Conservation (phyloP, 2,329 filamentous ascomycete species). For the Ascochyta lentis region DNA sequence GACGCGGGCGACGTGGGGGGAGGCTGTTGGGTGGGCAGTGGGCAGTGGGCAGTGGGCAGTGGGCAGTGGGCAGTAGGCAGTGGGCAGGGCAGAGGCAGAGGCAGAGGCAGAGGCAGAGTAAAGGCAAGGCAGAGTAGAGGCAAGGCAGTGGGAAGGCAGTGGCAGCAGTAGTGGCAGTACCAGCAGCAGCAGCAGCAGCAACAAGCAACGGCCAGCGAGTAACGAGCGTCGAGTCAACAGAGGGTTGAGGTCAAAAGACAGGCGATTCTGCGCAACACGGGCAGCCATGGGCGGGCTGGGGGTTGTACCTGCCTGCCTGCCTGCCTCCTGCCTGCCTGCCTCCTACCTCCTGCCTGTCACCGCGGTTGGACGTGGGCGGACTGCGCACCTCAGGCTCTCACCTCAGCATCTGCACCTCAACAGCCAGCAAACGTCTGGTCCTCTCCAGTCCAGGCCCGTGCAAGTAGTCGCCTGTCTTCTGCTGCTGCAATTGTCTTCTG, state of each 20-base stretch:
- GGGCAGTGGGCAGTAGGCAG: no score
- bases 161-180: no score
- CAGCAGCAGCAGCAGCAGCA: no score
- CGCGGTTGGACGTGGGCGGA: slow-evolving; percentile 19
- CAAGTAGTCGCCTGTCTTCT: background rate
- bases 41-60: background rate
- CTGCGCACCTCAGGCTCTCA: slow-evolving; percentile 8
- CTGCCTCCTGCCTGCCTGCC: no score
- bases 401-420: no score
- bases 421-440: slow-evolving; percentile 19
- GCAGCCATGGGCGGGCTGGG: slow-evolving; percentile 21
- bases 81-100: slow-evolving; percentile 15
- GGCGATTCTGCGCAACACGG: slow-evolving; percentile 20
- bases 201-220: no score
- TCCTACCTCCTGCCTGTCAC: background rate
- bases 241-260: slow-evolving; percentile 30
- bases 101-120: no score
- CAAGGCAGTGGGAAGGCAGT: no score
- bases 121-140: no score
- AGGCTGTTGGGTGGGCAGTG: slow-evolving; percentile 8
- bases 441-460: slow-evolving; percentile 21
- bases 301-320: slow-evolving; percentile 21
- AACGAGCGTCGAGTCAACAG: no score
- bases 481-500: background rate
- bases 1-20: slow-evolving; percentile 31